Base-by-base conservation (phyloP, 1,139 yeast genomes). In the Candida freyschussii region DNA sequence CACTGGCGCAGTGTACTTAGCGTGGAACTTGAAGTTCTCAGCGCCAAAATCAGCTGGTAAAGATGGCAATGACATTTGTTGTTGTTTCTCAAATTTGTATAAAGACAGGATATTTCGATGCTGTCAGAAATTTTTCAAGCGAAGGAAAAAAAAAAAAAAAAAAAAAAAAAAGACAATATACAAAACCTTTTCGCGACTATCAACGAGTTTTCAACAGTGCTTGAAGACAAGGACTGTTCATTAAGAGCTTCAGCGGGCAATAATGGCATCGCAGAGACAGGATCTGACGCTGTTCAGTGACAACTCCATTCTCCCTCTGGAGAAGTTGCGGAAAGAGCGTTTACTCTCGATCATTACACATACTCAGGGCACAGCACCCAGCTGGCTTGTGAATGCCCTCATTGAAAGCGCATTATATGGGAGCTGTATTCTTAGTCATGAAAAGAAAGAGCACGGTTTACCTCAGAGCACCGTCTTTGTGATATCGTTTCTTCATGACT, bases 1-100 rank as follows among this genome's bases (percentile, higher is more conserved):
- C 34, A 73, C 73, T 36, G 95, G 78, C 19, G 79, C 71, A 30
- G 86, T 57, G 57, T 73, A 74, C 40, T 69, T 65, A 43, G 73
- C 63, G 29, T 57, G 62, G 32, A 72, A 67, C 51, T 69, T 71
- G 57, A 77, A 73, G 30, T 68, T 60, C 29, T 72, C 78, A 27
- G 70, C 62, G 26, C 55, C 55, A 30, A 67, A 67, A 39, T 62
- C 57, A 37, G 59, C 49, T 33, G 62, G 57, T 29, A 62, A 42
- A 17, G 59, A 47, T 36, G 68, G 67, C 34, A 62, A 48, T 19
- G 60, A 45, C 48, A 46, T 45, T 27, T 17, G n/a, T 33, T 11
- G n/a, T n/a, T 21, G 19, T 8, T 13, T 22, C 17, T n/a, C 11
- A 2, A 16, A 17, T n/a, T 19, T 17, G 13, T n/a, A 10, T 12